These are phyloP conservation scores for Annulohypoxylon bovei DNA, from an alignment of 495 filamentous ascomycete genomes.

Conservation along the genomic window DNA sequence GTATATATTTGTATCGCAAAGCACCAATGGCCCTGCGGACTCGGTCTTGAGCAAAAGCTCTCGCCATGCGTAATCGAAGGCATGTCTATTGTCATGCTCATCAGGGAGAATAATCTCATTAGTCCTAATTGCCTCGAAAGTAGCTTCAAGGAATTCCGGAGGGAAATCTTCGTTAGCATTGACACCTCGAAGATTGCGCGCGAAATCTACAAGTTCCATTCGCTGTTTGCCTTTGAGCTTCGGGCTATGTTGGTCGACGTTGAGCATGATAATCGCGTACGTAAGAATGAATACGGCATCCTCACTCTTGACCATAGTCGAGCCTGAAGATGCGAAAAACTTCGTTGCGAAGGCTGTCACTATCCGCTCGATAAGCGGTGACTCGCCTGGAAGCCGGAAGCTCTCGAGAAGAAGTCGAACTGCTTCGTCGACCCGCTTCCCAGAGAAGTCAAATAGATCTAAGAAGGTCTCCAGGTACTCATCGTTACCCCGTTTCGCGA, in stretches of 20 bases:
- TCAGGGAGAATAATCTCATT: constrained; percentile 97
- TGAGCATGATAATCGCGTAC: constrained; percentile 96
- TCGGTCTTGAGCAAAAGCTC: constrained; percentile 90
- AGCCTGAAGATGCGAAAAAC: constrained; percentile 77
- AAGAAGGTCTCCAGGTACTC: constrained; percentile 83
- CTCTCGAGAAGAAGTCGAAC: constrained; percentile 85
- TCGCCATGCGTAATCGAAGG: constrained; percentile 97
- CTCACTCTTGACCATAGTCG: constrained; percentile 82
- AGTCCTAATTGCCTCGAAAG: constrained; percentile 89
- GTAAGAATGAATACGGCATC: constrained; percentile 92
- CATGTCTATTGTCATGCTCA: constrained; percentile 94
- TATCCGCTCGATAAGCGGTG: constrained; percentile 91
- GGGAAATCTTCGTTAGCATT: constrained; percentile 88
- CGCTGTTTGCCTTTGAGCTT: constrained; percentile 83
- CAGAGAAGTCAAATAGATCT: constrained; percentile 83
- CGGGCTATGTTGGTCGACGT: constrained; percentile 94
- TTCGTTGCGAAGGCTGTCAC: constrained; percentile 85
- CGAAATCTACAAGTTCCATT: constrained; percentile 84
- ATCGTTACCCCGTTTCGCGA: constrained; percentile 90
- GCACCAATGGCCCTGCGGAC: constrained; percentile 72
- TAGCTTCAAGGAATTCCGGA: constrained; percentile 83
- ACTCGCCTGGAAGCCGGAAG: constrained; percentile 96
- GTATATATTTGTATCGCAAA: constrained; percentile 93
- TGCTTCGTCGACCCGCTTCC: constrained; percentile 88
- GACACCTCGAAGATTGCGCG: constrained; percentile 86